A percentile compares a stretch with the other conserved stretches of the same genome.
phyloP scores from a whole-genome alignment of 129 eudicot species.

The Ambrosia artemisiifolia region DNA sequence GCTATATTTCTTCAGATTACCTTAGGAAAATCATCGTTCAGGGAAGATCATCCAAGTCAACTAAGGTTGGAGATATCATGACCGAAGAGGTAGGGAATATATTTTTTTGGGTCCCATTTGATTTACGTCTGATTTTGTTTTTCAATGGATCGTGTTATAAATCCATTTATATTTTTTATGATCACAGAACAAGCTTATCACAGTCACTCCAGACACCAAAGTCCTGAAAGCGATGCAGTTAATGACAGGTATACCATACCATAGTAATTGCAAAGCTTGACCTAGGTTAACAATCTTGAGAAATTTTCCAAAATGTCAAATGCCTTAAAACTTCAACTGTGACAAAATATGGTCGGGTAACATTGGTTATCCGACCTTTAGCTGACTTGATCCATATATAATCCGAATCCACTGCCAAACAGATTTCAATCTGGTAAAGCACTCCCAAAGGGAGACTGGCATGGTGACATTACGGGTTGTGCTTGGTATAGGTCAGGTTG shows the following conservation, averaged over 20 bases:
- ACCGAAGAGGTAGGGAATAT: constrained; percentile 81
- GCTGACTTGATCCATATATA: not conserved
- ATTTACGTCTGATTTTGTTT: not conserved
- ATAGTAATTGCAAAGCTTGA: not conserved
- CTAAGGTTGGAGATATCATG: constrained; percentile 99
- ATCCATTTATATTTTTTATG: not conserved
- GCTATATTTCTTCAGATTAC: constrained; percentile 58
- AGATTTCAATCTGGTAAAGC: not conserved
- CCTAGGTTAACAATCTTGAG: not conserved
- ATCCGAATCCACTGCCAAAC: not conserved
- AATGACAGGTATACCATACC: constrained; percentile 84
- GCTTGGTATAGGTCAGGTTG: not conserved
- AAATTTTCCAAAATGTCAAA: not conserved
- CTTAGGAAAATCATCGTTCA: constrained; percentile 96
- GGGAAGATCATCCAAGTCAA: constrained; percentile 96
- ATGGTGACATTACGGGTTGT: not conserved
- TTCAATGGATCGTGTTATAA: not conserved
- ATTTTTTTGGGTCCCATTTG: not conserved
- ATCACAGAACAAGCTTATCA: constrained; percentile 96
- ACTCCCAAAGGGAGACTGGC: not conserved
- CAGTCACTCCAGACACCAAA: constrained; percentile 87
- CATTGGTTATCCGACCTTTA: not conserved
- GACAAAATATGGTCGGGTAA: not conserved
- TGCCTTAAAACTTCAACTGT: not conserved
- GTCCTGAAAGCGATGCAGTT: constrained; percentile 97